Evolutionary conservation across 1,284 basidiomycete species (phyloP).

Genomic region (Ganoderma meredithae): DNA sequence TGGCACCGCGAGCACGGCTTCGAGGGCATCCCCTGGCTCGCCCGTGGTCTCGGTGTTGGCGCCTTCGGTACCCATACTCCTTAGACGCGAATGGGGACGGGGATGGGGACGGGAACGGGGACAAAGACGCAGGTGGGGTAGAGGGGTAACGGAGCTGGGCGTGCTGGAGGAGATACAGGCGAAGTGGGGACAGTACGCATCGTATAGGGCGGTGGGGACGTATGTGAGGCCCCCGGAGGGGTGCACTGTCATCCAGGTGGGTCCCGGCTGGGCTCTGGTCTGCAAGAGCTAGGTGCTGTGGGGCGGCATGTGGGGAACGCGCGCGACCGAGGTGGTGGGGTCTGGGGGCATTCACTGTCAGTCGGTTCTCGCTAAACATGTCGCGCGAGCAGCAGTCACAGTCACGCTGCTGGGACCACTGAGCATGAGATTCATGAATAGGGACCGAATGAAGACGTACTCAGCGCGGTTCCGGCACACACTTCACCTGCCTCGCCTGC

Average conservation of each 20-base stretch:
- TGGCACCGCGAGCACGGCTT: conserved; percentile 24
- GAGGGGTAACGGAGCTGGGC: conserved; percentile 30
- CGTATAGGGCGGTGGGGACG: conserved; percentile 56
- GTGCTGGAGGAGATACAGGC: conserved; percentile 36
- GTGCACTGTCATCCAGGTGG: conserved; percentile 64
- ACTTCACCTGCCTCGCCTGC: neutral
- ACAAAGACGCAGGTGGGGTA: neutral
- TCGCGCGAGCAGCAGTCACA: neutral
- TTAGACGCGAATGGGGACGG: neutral
- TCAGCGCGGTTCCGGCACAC: neutral
- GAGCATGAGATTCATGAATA: neutral
- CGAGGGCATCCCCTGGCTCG: conserved; percentile 4
- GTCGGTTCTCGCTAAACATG: neutral
- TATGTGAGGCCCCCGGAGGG: conserved; percentile 55
- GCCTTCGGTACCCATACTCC: no score
- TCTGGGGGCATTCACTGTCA: neutral
- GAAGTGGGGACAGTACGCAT: conserved; percentile 66
- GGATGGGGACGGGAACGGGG: conserved; percentile 5
- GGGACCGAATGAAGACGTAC: neutral
- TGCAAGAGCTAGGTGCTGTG: neutral
- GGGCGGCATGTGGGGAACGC: neutral
- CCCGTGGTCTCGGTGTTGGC: neutral
- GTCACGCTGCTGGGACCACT: neutral
- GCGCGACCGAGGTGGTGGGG: neutral
- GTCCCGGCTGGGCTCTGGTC: neutral